phyloP scores from a whole-genome alignment of 2,329 filamentous ascomycete species.

The Stagonosporopsis rhizophila region DNA sequence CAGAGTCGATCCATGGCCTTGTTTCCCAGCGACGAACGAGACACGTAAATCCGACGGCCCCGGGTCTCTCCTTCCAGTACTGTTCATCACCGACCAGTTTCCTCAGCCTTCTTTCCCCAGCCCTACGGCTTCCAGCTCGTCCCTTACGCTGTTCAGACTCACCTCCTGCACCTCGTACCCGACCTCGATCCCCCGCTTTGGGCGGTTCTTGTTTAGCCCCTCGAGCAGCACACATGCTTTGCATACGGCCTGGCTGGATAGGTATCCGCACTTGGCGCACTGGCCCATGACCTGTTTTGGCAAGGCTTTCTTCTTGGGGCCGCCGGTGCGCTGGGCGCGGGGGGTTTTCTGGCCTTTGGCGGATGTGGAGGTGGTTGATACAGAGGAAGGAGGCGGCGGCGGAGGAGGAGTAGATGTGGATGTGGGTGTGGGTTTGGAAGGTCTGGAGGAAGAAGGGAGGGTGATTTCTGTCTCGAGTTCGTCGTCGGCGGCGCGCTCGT shows the following conservation, averaged over 20 bases:
- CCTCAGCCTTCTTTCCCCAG: not conserved
- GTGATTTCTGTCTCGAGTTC: conserved; percentile 73
- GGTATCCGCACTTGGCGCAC: conserved; percentile 89
- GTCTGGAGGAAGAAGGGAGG: not conserved
- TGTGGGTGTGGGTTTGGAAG: no score
- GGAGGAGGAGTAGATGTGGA: no score
- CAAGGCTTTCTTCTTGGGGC: conserved; percentile 30
- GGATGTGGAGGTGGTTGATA: not conserved
- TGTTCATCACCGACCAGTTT: no score
- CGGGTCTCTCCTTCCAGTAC: no score
- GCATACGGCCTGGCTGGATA: conserved; percentile 92
- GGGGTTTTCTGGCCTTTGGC: conserved; percentile 30
- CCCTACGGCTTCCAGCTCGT: conserved; percentile 32
- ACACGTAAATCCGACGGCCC: no score
- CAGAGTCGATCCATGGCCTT: no score
- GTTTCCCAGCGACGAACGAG: no score
- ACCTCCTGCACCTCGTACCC: conserved; percentile 34
- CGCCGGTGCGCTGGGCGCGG: conserved; percentile 21
- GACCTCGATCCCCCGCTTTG: conserved; percentile 49
- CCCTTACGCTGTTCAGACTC: conserved; percentile 30
- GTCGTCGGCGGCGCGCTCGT: conserved; percentile 64
- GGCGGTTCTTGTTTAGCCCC: conserved; percentile 78
- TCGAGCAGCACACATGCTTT: conserved; percentile 93
- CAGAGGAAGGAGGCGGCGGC: not conserved
- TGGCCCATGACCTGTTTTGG: conserved; percentile 76